Evolutionary conservation across 2,329 filamentous ascomycete genomes (phyloP).

Genomic region (Aciculosporium take): DNA sequence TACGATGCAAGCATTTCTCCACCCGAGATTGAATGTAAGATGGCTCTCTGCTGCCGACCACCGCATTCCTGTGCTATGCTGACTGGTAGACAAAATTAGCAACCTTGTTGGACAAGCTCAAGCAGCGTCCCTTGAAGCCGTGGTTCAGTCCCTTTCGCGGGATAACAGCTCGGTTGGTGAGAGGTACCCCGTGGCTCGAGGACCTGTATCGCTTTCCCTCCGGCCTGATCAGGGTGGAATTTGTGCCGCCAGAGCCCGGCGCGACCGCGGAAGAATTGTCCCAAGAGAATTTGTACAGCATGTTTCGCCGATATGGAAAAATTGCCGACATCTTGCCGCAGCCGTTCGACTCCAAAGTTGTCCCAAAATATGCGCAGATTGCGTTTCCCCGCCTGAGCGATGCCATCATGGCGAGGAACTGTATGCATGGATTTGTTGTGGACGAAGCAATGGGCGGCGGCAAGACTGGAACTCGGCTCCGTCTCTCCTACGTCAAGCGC

Average conservation of each 20-base stretch:
- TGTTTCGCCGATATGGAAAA: conserved; percentile 85
- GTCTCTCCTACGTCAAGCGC: conserved; percentile 70
- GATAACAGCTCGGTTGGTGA: conserved; percentile 59
- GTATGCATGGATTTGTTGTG: conserved; percentile 72
- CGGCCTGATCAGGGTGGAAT: conserved; percentile 65
- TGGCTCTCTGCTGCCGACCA: not conserved
- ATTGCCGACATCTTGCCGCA: conserved; percentile 74
- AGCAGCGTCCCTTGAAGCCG: conserved; percentile 59
- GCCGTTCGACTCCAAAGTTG: conserved; percentile 69
- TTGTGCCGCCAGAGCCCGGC: conserved; percentile 60
- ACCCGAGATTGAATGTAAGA: conserved; percentile 28
- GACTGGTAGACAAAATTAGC: conserved; percentile 15
- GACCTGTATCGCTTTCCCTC: conserved; percentile 77
- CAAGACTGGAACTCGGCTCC: conserved; percentile 59
- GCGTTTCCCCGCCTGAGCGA: conserved; percentile 62
- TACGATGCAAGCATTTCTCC: conserved; percentile 27
- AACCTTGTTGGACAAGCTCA: conserved; percentile 47
- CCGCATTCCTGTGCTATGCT: not conserved
- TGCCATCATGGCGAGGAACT: conserved; percentile 81
- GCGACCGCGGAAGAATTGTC: conserved; percentile 61
- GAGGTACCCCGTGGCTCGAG: conserved; percentile 84
- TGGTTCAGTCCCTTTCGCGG: conserved; percentile 78
- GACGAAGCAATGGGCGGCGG: conserved; percentile 57
- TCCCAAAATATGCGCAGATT: conserved; percentile 66
- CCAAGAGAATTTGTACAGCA: conserved; percentile 72